phyloP scores from a whole-genome alignment of 129 eudicot genomes.

The Gnaphalium uliginosum region DNA sequence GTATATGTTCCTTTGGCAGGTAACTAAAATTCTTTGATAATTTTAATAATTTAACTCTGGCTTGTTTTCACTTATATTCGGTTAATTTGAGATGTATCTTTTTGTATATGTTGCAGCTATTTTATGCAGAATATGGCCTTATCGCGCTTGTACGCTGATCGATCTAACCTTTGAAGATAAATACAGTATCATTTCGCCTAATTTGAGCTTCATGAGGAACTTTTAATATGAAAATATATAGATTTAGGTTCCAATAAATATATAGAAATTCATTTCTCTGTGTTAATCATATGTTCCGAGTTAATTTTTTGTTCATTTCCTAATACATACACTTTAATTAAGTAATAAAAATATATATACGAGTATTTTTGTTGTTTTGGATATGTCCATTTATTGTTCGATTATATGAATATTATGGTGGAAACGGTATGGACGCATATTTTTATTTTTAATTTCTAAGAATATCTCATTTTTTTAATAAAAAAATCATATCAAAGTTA shows the following conservation, averaged over 20 bases:
- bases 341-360: too few relatives aligned
- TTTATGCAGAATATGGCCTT: slow-evolving; percentile 31
- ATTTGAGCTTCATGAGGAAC: background rate
- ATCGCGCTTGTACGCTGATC: slow-evolving; percentile 19
- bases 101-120: slow-evolving; percentile 23
- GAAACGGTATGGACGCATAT: too few relatives aligned
- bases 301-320: too few relatives aligned
- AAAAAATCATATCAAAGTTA: too few relatives aligned
- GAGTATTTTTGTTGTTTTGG: too few relatives aligned
- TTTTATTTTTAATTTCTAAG: too few relatives aligned
- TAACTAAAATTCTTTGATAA: background rate
- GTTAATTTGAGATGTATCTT: background rate
- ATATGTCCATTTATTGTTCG: too few relatives aligned
- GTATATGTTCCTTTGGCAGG: slow-evolving; percentile 38
- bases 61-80: background rate
- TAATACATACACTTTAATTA: too few relatives aligned
- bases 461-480: too few relatives aligned
- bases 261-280: background rate
- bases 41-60: background rate
- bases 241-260: background rate
- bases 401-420: too few relatives aligned
- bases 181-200: background rate
- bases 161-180: background rate
- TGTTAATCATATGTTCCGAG: background rate
- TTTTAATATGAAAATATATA: background rate